Evolutionary conservation across 2,329 filamentous ascomycete genomes (phyloP).

Genomic region (Calonectria hawksworthii): DNA sequence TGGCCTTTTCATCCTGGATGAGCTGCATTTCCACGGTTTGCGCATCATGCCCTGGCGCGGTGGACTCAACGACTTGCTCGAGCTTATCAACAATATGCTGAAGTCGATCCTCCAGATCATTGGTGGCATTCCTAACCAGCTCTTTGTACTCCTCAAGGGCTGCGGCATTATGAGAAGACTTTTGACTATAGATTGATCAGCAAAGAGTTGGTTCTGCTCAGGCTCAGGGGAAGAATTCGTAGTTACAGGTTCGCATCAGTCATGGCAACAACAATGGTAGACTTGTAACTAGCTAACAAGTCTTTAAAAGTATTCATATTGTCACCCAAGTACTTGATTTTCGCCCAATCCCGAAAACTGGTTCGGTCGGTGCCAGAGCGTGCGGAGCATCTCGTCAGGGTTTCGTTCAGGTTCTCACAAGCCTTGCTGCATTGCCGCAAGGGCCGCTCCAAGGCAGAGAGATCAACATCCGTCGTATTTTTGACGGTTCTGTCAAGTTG

Average conservation of each 20-base stretch:
- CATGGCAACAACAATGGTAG: slow-evolving; percentile 39
- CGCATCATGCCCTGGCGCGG: neutral
- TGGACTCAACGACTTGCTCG: slow-evolving; percentile 16
- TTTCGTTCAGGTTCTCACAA: slow-evolving; percentile 57
- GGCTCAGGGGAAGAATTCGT: neutral
- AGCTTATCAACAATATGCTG: slow-evolving; percentile 31
- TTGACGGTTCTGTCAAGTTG: slow-evolving; percentile 44
- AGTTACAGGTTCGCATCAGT: slow-evolving; percentile 39
- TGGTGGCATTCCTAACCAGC: slow-evolving; percentile 26
- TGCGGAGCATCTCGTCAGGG: slow-evolving; percentile 52
- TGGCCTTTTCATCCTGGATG: slow-evolving; percentile 35
- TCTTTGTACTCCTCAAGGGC: slow-evolving; percentile 25
- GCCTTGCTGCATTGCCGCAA: slow-evolving; percentile 57
- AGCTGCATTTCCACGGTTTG: slow-evolving; percentile 20
- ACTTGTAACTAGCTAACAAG: slow-evolving; percentile 57
- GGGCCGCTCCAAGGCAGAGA: slow-evolving; percentile 47
- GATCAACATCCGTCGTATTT: slow-evolving; percentile 24
- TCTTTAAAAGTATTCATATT: slow-evolving; percentile 57
- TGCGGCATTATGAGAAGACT: slow-evolving; percentile 24
- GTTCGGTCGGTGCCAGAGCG: slow-evolving; percentile 50
- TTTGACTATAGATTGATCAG: slow-evolving; percentile 12
- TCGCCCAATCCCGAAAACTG: slow-evolving; percentile 62
- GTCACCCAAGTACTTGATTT: slow-evolving; percentile 59
- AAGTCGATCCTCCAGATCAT: slow-evolving; percentile 33
- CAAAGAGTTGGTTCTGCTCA: neutral